Evolutionary conservation across 1,139 yeast genomes (phyloP), one percentile per base, ranked within the genome.

Genomic region (Yamadazyma mexicana): DNA sequence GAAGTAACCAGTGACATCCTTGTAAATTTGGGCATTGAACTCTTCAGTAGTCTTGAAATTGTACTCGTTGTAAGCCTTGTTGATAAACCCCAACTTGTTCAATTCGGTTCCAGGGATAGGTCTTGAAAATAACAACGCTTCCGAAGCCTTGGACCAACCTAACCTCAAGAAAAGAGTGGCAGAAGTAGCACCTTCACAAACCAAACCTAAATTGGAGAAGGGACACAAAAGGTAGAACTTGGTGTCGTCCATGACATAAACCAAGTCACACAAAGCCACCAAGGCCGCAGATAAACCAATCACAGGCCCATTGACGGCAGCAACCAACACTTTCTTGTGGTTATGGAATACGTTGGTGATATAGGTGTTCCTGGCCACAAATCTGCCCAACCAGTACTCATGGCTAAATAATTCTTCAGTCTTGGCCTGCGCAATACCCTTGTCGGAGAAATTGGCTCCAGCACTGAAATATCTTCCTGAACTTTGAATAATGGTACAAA

Each of bases 261-360:
- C 72, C 50, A 88, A 73, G 60, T 88, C 97, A 59, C 87, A 81
- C 44, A 85, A 68, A 17, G 85, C 78, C 22, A 87, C 83, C 39
- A 88, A 62, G 1, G 91, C 89, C 3, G 94, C 81, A 32, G 82
- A 68, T 45, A 88, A 73, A 0, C 97, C 97, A 47, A 88, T 77
- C 10, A 81, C 95, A 0, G 96, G 96, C 1, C 97, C 96, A 54
- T 88, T 88, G 44, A 88, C 69, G 10, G 92, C 91, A 29, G 81
- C 80, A 18, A 83, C 83, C 38, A 88, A 66, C 4, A 87, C 73
- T 61, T 88, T 89, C 17, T 75, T 66, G 59, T 88, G 96, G 54
- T 79, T 77, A 50, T 79, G 77, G 60, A 87, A 81, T 33, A 84
- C 68, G 46, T 81, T 79, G 6, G 94, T 83, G 42, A 87, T 64